These are phyloP conservation scores for Favolaschia claudopus DNA, from an alignment of 768 basidiomycete species.

Conservation along the genomic window DNA sequence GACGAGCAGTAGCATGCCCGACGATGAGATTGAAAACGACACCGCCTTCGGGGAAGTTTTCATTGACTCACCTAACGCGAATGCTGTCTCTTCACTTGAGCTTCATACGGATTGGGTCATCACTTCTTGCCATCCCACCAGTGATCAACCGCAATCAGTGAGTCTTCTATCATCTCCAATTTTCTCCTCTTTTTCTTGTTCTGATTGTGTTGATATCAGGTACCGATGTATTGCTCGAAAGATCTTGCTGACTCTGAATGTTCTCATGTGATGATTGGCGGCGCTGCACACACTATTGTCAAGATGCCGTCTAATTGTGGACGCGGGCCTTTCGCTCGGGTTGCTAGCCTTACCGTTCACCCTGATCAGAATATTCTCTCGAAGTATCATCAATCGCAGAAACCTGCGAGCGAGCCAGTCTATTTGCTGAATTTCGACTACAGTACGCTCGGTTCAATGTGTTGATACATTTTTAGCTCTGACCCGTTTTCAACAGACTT, in stretches of 20 bases:
- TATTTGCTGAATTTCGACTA: constrained; percentile 29
- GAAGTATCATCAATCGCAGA: constrained; percentile 15
- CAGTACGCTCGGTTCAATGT: neutral
- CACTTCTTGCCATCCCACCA: neutral
- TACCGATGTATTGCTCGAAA: constrained; percentile 29
- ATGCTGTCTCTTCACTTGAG: constrained; percentile 3
- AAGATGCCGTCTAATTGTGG: constrained; percentile 33
- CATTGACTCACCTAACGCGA: constrained; percentile 18
- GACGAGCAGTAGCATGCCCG: neutral
- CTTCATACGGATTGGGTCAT: constrained; percentile 8
- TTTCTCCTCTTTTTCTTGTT: neutral
- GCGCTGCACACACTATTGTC: constrained; percentile 34
- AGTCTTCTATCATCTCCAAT: neutral
- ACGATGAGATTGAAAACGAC: constrained; percentile 7
- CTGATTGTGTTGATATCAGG: constrained; percentile 17
- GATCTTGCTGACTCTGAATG: constrained; percentile 20
- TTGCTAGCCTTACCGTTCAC: constrained; percentile 28
- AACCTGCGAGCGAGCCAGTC: constrained; percentile 27
- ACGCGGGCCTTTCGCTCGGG: constrained; percentile 33
- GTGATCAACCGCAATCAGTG: constrained; percentile 9
- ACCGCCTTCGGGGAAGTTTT: constrained; percentile 33
- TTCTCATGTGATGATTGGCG: constrained; percentile 32
- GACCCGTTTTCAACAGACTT: constrained; percentile 8
- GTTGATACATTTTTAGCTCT: neutral
- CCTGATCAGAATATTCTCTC: constrained; percentile 25